Evolutionary conservation across 495 filamentous ascomycete species (phyloP), one percentile per base, ranked within the genome.

Genomic region (Talaromyces wortmannii): DNA sequence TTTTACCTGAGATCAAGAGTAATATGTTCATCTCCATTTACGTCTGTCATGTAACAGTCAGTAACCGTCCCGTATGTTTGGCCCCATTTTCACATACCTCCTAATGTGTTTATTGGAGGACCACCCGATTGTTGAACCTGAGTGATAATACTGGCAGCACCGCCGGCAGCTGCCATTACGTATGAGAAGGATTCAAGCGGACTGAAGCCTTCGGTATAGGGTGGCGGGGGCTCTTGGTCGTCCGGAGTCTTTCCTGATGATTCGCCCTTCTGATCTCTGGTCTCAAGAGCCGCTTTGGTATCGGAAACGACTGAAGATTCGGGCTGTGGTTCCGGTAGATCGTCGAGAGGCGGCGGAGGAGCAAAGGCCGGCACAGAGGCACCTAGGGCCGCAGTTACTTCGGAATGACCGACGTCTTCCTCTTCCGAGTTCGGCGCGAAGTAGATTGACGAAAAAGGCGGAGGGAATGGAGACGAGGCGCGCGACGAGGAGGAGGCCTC

Each of bases 101-200:
- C 89, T 55, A 97, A 73, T 53, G 86, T 86, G 68, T 92, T 95
- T 53, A 96, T 85, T 12, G 90, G 87, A 59, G 90, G 89, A 18
- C 80, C 79, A 55, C 88, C 92, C 59, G 87, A 85, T 70, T 97
- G 94, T 63, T 94, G 90, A 53, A 98, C 94, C 76, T 98, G 94
- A 71, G 94, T 98, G 72, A 98, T 92, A 66, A 98, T 95, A 83
- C 92, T 97, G 74, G 92, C 86, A 60, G 91, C 89, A 71, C 91
- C 94, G 79, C 91, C 92, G 71, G 92, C 91, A 66, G 91, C 87
- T 72, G 92, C 91, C 95, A 97, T 97, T 61, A 95, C 85, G 84
- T 96, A 98, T 62, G 89, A 87, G 65, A 98, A 98, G 46, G 88
- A 91, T 47, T 87, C 83, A 69, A 98, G 83, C 50, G 95, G 95